Base-by-base conservation (phyloP, 768 basidiomycete species). In the Termitomyces sp. region DNA sequence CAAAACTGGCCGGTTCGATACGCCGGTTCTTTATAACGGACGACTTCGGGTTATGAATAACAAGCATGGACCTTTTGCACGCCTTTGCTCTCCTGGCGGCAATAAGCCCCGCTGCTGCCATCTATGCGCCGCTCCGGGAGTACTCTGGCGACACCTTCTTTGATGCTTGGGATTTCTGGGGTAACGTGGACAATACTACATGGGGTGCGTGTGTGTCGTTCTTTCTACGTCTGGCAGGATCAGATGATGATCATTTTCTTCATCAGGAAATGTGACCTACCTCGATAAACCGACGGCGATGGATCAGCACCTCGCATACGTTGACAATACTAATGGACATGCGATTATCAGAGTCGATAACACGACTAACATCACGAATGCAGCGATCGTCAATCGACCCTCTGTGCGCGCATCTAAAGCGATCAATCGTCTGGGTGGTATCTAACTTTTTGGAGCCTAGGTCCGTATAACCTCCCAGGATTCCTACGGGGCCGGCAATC, bases 261-360 rank as follows among this genome's bases (percentile, higher is more conserved):
- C 5, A n/a, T 3, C 42, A 48, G 54, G 61, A 10, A 65, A 86
- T 80, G 84, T 54, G 74, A 85, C 61, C 75, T 80, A 41, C 76
- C 68, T 85, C 28, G 75, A 78, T 62, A 68, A 73, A 60, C 62
- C 69, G 0, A 69, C 75, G 34, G 81, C 73, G 9, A 59, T 57
- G 16, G 46, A 57, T 18, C 66, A 71, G 58, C 66, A 70, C 1
- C 75, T 91, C 7, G 80, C 81, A 7, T 87, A 80, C 61, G 68
- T 87, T 59, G 83, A 86, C 59, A 82, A 86, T 60, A 61, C 63
- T 44, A 76, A 76, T 3, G 81, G 85, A 6, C 79, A 83, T 56
- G 85, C 81, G 6, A 81, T 93, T 59, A 75, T 93, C 49, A 82
- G 78, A 62, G 91, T 92, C 3, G 90, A 91, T 72, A 87, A 90